Conservation (phyloP, 352 stramenopile species). For the Phytophthora macrochlamydospora region DNA sequence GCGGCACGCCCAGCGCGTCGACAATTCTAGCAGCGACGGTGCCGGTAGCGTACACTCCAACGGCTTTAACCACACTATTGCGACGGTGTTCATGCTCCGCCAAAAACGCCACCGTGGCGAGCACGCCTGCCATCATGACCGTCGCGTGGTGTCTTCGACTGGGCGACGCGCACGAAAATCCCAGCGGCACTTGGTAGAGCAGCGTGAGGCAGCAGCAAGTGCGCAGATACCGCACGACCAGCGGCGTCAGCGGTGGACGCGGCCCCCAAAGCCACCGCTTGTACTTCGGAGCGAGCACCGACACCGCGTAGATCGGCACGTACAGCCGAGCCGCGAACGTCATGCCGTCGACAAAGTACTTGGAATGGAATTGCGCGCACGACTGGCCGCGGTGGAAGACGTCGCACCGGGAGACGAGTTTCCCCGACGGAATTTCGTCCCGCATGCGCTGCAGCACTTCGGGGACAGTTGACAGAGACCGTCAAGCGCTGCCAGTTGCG, state of each 20-base stretch:
- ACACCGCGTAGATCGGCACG: constrained; percentile 70
- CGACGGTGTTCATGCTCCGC: constrained; percentile 61
- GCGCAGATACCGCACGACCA: constrained; percentile 57
- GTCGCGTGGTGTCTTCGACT: constrained; percentile 36
- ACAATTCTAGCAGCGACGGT: constrained; percentile 37
- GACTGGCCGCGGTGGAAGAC: constrained; percentile 57
- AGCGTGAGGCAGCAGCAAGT: constrained; percentile 65
- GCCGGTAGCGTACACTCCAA: constrained; percentile 57
- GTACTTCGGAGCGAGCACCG: constrained; percentile 55
- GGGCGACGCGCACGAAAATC: constrained; percentile 53
- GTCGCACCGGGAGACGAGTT: constrained; percentile 53
- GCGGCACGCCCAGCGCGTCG: constrained; percentile 19
- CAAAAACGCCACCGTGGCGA: constrained; percentile 52
- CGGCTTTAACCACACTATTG: constrained; percentile 58
- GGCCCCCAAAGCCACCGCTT: constrained; percentile 68
- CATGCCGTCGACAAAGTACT: constrained; percentile 47
- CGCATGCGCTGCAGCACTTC: constrained; percentile 57
- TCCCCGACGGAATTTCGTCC: constrained; percentile 47
- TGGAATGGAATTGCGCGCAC: constrained; percentile 52
- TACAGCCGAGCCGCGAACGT: constrained; percentile 53
- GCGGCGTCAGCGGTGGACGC: constrained; percentile 37
- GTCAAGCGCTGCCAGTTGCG: constrained; percentile 58
- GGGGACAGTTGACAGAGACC: constrained; percentile 44
- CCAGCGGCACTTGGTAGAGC: constrained; percentile 62
- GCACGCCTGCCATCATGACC: constrained; percentile 40